Percentiles rank a stretch among this genome's conserved stretches.
Conservation (phyloP, 2,329 filamentous ascomycete genomes). For the Hymenoscyphus occultus region DNA sequence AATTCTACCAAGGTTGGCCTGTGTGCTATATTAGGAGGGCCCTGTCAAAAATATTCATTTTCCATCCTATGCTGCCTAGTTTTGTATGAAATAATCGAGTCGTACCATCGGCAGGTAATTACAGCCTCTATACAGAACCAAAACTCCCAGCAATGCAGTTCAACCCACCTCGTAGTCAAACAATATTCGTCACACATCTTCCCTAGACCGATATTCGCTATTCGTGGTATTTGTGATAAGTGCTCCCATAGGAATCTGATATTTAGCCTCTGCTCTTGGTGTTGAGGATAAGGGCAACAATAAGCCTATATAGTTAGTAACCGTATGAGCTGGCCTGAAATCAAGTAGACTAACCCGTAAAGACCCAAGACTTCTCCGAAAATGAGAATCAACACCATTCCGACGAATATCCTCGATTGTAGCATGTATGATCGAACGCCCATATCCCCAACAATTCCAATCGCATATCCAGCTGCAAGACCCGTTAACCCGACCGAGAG, state of each 20-base stretch:
- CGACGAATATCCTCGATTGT: slow-evolving; percentile 93
- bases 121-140: slow-evolving; percentile 31
- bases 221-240: not conserved
- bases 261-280: slow-evolving; percentile 55
- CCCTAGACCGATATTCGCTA: slow-evolving; percentile 3
- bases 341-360: slow-evolving; percentile 5
- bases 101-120: slow-evolving; percentile 19
- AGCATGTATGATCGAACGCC: slow-evolving; percentile 95
- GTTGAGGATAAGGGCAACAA: slow-evolving; percentile 91
- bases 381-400: slow-evolving; percentile 98
- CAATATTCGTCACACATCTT: slow-evolving; percentile 19
- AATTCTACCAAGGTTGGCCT: not conserved
- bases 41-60: not conserved
- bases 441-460: slow-evolving; percentile 91
- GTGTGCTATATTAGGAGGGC: not conserved
- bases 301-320: slow-evolving; percentile 64
- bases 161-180: slow-evolving; percentile 28
- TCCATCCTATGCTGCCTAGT: not conserved
- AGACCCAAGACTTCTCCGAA: slow-evolving; percentile 86
- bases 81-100: slow-evolving; percentile 28
- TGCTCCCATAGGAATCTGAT: not conserved
- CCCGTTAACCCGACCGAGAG: slow-evolving; percentile 89
- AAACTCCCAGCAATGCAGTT: slow-evolving; percentile 36
- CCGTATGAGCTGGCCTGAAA: not conserved
- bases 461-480: slow-evolving; percentile 91